phyloP scores from a whole-genome alignment of 495 filamentous ascomycete species.

The Annulohypoxylon moriforme region DNA sequence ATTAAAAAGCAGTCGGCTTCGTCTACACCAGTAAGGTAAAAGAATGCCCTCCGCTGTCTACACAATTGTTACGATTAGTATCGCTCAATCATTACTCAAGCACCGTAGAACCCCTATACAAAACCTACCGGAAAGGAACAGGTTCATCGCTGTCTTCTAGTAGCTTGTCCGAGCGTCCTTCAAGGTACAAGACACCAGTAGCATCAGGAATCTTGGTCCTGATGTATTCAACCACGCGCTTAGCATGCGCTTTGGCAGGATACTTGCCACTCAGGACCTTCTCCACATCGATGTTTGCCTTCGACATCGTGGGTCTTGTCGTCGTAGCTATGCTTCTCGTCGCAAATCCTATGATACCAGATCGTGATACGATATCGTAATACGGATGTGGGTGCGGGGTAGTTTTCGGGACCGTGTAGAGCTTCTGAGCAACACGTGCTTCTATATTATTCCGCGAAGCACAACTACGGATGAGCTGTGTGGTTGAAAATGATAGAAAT shows the following conservation, averaged over 20 bases:
- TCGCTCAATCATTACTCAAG: not conserved
- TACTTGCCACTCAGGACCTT: constrained; percentile 76
- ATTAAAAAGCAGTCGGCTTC: constrained; percentile 83
- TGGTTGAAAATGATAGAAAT: not conserved
- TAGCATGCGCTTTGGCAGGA: constrained; percentile 91
- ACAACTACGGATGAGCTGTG: not conserved
- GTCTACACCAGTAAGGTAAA: constrained; percentile 90
- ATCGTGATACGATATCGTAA: constrained; percentile 25
- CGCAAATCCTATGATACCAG: not conserved
- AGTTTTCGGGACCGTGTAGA: constrained; percentile 22
- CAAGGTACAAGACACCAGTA: constrained; percentile 82
- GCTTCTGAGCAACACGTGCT: constrained; percentile 25
- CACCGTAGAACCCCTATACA: not conserved
- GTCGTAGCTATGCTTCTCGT: constrained; percentile 25
- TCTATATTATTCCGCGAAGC: not conserved
- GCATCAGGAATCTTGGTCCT: constrained; percentile 66
- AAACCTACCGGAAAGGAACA: constrained; percentile 75
- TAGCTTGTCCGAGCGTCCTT: constrained; percentile 80
- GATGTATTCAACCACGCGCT: constrained; percentile 82
- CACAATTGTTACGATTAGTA: constrained; percentile 32
- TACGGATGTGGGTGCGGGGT: constrained; percentile 42
- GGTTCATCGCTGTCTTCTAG: constrained; percentile 86
- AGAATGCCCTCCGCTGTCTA: constrained; percentile 92
- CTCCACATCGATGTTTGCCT: constrained; percentile 51
- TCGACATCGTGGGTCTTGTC: constrained; percentile 35